Evolutionary conservation across 73 alveolate species (phyloP).

Genomic region (Tetrahymena elliotti): DNA sequence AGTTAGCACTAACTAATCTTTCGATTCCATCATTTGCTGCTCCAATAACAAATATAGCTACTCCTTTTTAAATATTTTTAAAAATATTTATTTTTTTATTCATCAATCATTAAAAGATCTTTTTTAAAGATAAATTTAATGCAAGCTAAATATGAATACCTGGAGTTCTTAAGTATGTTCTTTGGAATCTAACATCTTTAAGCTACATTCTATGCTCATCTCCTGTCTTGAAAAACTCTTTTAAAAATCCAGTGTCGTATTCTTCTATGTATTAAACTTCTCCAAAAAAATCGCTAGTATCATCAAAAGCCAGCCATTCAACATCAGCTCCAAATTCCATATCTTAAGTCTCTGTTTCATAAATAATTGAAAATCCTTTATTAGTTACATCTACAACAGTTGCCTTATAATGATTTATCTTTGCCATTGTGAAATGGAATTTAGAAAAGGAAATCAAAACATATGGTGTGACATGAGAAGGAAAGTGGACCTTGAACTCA

Average conservation of each 20-base stretch:
- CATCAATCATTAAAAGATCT: too few species aligned
- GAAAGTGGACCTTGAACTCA: neutral
- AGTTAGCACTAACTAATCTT: neutral
- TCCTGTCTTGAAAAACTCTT: neutral
- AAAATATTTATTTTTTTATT: too few species aligned
- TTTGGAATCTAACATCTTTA: neutral
- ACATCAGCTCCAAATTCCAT: neutral
- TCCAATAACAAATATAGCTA: neutral
- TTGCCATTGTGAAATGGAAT: neutral
- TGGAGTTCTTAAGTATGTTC: neutral
- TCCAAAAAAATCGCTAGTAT: neutral
- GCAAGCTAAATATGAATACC: neutral
- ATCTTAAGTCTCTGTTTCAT: neutral
- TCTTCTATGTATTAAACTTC: neutral
- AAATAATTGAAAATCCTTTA: neutral
- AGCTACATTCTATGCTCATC: neutral
- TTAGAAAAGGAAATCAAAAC: neutral
- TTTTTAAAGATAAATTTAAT: neutral
- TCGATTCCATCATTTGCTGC: neutral
- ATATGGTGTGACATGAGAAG: neutral
- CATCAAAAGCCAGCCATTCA: neutral
- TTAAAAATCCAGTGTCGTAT: neutral
- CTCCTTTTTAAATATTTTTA: neutral
- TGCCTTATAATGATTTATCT: neutral
- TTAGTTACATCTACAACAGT: neutral